A percentile compares a stretch with the other conserved stretches of the same genome.
Conservation (phyloP, 768 basidiomycete genomes). For the Hysterangium stoloniferum region DNA sequence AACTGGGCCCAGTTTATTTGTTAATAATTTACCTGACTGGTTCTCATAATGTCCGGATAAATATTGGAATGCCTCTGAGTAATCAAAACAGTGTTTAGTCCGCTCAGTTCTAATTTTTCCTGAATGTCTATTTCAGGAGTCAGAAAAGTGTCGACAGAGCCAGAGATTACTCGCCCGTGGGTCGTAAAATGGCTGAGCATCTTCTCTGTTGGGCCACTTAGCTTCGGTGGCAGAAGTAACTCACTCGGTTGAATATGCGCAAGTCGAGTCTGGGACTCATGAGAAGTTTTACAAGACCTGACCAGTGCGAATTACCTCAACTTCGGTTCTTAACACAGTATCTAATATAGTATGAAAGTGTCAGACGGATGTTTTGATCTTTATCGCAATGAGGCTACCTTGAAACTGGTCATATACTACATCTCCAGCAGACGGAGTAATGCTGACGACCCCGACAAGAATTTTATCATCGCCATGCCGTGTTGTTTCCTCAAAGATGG, state of each 20-base stretch:
- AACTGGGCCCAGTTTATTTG: not conserved
- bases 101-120: slow-evolving; percentile 51
- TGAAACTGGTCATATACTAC: slow-evolving; percentile 90
- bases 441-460: slow-evolving; percentile 62
- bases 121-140: not conserved
- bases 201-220: slow-evolving; percentile 67
- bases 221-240: slow-evolving; percentile 54
- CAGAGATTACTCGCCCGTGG: slow-evolving; percentile 34
- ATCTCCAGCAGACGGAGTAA: slow-evolving; percentile 85
- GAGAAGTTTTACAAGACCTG: not conserved
- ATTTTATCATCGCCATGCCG: slow-evolving; percentile 39
- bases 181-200: slow-evolving; percentile 60
- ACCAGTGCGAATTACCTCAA: slow-evolving; percentile 48
- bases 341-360: slow-evolving; percentile 36
- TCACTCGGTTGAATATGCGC: slow-evolving; percentile 81
- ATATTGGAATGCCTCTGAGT: slow-evolving; percentile 60
- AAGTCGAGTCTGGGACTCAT: slow-evolving; percentile 62
- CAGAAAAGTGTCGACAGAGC: not conserved
- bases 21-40: slow-evolving; percentile 25
- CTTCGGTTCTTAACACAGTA: slow-evolving; percentile 75
- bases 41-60: slow-evolving; percentile 53
- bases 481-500: slow-evolving; percentile 53
- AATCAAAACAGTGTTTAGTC: slow-evolving; percentile 45
- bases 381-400: no score
- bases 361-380: not conserved